Evolutionary conservation across 768 basidiomycete species (phyloP), one percentile per base, ranked within the genome.

Genomic region (Pleurotus pulmonarius): DNA sequence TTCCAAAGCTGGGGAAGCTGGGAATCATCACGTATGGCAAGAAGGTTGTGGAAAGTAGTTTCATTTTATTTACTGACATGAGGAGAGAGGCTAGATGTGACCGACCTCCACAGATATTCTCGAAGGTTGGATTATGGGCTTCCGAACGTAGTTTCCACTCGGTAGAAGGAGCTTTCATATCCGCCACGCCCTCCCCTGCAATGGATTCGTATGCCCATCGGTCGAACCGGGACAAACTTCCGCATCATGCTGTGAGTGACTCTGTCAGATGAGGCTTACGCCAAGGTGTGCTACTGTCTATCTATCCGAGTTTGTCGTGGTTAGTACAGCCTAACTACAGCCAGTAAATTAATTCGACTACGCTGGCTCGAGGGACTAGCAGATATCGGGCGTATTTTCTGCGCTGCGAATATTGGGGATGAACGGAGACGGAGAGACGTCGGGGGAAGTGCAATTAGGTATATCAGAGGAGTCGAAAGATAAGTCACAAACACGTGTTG

Each of bases 171-270:
- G 49, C 49, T 51, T 51, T 51, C 49, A 51, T 51, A 51, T 51
- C 49, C 49, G 49, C 49, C 49, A 53, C 51, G 51, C 38, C 12
- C 48, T 41, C 51, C 51, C 51, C 51, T 53, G 51, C 51, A 51
- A 34, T 51, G 49, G 49, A 34, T 53, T 41, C 51, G 51, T 53
- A 53, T 53, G 51, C 51, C 51, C 51, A 53, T 53, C 51, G 51
- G 51, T 53, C 38, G 51, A 53, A 53, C 51, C 51, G 51, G 51
- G 51, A 53, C 51, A 53, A 41, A 53, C 51, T 40, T 53, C 51
- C 51, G 51, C 39, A 40, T 22, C 18, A 53, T 53, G 51, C 25
- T 43, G 51, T 53, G 51, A 53, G 37, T 53, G 51, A 53, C 51
- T 26, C 12, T 40, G 51, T 53, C 38, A 53, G 51, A 53, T 53